Evolutionary conservation across 1,284 basidiomycete genomes (phyloP).

Genomic region (Cryptococcus depauperatus): DNA sequence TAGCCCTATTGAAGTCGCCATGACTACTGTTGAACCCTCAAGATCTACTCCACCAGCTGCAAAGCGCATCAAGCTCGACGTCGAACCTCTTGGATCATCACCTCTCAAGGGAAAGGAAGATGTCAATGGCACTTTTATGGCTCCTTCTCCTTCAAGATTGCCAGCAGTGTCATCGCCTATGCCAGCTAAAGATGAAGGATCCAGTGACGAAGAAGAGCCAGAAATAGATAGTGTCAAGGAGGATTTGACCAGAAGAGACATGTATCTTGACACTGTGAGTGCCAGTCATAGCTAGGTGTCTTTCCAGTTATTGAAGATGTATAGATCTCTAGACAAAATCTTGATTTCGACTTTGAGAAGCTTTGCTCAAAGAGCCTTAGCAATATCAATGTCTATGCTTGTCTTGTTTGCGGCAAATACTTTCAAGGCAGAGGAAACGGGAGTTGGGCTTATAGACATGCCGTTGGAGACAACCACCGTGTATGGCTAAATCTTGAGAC

Average conservation of each 20-base stretch:
- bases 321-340: constrained; percentile 73
- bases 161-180: constrained; percentile 11
- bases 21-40: constrained; percentile 16
- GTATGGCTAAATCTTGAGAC: constrained; percentile 95
- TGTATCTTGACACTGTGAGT: constrained; percentile 90
- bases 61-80: constrained; percentile 17
- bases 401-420: constrained; percentile 96
- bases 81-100: constrained; percentile 8
- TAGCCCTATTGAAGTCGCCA: too few species aligned
- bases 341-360: constrained; percentile 99
- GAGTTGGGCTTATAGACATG: constrained; percentile 92
- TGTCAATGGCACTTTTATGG: constrained; percentile 7
- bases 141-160: constrained; percentile 12
- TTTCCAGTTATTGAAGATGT: not conserved
- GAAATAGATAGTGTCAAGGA: constrained; percentile 42
- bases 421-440: constrained; percentile 92
- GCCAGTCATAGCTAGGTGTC: constrained; percentile 2
- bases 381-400: constrained; percentile 96
- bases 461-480: constrained; percentile 95
- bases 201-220: constrained; percentile 45
- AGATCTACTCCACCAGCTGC: constrained; percentile 35
- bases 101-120: constrained; percentile 15
- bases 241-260: constrained; percentile 61
- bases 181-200: constrained; percentile 6
- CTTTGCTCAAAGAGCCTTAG: constrained; percentile 92